phyloP scores from a whole-genome alignment of 768 basidiomycete genomes.

The Hypholoma fasciculare region DNA sequence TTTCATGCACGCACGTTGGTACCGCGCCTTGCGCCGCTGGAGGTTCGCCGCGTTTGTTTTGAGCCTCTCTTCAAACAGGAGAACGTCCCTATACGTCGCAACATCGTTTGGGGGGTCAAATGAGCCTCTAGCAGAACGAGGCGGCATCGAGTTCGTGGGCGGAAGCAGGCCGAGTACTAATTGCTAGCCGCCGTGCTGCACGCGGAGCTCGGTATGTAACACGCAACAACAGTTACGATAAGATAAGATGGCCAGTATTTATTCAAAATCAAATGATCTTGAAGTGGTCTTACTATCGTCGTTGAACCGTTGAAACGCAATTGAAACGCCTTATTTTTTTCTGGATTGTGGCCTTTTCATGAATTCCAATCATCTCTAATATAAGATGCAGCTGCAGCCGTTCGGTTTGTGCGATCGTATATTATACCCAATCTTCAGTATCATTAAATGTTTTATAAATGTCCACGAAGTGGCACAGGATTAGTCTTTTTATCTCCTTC shows the following conservation, averaged over 20 bases:
- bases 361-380: too few relatives aligned
- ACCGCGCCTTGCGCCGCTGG: constrained; percentile 76
- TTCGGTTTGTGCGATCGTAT: too few relatives aligned
- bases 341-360: too few relatives aligned
- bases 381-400: too few relatives aligned
- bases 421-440: too few relatives aligned
- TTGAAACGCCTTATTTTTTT: too few relatives aligned
- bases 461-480: background rate
- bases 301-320: too few relatives aligned
- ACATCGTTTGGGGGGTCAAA: constrained; percentile 67
- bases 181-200: background rate
- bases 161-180: background rate
- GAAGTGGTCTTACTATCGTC: too few relatives aligned
- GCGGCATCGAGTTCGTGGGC: constrained; percentile 22
- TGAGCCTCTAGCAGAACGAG: constrained; percentile 35
- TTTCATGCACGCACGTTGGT: constrained; percentile 61
- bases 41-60: constrained; percentile 88
- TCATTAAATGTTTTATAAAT: background rate
- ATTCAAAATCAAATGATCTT: too few relatives aligned
- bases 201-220: background rate
- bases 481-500: background rate
- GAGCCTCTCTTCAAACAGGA: constrained; percentile 94
- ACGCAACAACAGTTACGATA: background rate
- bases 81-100: constrained; percentile 82
- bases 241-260: background rate